A percentile compares a stretch with the other conserved stretches of the same genome.
These are phyloP conservation scores for Wilcoxina mikolae DNA, from an alignment of 495 filamentous ascomycete species.

Conservation along the genomic window DNA sequence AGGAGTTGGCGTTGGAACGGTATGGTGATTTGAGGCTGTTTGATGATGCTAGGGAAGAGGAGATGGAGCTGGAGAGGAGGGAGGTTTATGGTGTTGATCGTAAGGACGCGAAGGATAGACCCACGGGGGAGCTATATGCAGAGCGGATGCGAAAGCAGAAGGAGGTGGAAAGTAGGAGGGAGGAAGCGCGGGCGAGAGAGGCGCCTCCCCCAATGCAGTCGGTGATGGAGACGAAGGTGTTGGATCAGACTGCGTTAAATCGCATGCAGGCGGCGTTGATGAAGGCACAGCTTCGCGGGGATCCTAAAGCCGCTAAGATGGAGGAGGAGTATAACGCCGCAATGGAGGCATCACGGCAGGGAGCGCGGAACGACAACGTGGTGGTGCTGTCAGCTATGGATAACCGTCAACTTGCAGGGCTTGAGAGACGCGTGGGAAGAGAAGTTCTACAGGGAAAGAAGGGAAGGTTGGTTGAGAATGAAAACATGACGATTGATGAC, in stretches of 20 bases:
- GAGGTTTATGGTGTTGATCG: slow-evolving; percentile 63
- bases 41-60: slow-evolving; percentile 88
- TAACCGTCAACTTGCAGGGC: slow-evolving; percentile 71
- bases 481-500: slow-evolving; percentile 89
- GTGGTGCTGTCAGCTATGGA: slow-evolving; percentile 79
- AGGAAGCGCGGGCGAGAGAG: slow-evolving; percentile 26
- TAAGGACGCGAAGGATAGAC: slow-evolving; percentile 76
- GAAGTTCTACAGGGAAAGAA: slow-evolving; percentile 18
- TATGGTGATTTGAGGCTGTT: slow-evolving; percentile 73
- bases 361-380: slow-evolving; percentile 43
- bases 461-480: slow-evolving; percentile 59
- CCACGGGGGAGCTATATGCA: slow-evolving; percentile 70
- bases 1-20: slow-evolving; percentile 66
- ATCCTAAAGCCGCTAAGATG: slow-evolving; percentile 58
- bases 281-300: slow-evolving; percentile 73
- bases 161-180: slow-evolving; percentile 29
- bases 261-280: slow-evolving; percentile 81
- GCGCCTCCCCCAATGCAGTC: slow-evolving; percentile 29
- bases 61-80: slow-evolving; percentile 76
- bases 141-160: slow-evolving; percentile 41
- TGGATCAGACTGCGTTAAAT: slow-evolving; percentile 72
- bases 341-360: slow-evolving; percentile 33
- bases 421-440: slow-evolving; percentile 19
- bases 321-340: slow-evolving; percentile 74
- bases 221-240: slow-evolving; percentile 31